A percentile compares a stretch with the other conserved stretches of the same genome.
phyloP scores from a whole-genome alignment of 2,329 filamentous ascomycete species.

The Calonectria multiphialidica region DNA sequence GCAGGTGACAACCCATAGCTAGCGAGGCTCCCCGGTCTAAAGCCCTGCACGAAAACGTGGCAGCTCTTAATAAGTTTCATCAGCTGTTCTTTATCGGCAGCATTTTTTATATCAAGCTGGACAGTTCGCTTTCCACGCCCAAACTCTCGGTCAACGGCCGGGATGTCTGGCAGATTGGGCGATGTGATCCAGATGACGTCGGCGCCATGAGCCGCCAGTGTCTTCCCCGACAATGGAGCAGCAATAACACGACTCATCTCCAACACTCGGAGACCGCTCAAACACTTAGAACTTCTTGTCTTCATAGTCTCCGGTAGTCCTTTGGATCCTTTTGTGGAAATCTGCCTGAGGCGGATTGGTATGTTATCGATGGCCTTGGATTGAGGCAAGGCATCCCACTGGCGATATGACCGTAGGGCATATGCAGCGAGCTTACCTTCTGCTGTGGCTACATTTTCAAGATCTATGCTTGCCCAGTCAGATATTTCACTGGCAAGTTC shows the following conservation, averaged over 20 bases:
- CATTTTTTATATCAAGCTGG: constrained; percentile 69
- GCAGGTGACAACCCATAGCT: background rate
- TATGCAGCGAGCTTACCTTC: background rate
- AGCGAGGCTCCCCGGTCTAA: background rate
- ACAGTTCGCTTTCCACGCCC: constrained; percentile 75
- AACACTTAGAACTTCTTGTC: constrained; percentile 37
- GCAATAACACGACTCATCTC: constrained; percentile 81
- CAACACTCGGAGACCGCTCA: constrained; percentile 75
- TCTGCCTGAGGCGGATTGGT: constrained; percentile 58
- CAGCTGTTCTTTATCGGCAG: background rate
- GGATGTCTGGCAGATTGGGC: constrained; percentile 72
- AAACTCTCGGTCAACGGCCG: constrained; percentile 75
- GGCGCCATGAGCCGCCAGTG: constrained; percentile 78
- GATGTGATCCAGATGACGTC: constrained; percentile 78
- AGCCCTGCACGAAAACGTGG: background rate
- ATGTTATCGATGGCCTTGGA: constrained; percentile 56
- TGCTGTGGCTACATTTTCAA: background rate
- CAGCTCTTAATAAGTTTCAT: background rate
- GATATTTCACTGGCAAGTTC: background rate
- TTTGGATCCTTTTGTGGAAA: constrained; percentile 36
- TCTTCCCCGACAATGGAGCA: constrained; percentile 74
- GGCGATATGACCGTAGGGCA: background rate
- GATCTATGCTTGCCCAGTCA: background rate
- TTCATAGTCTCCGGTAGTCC: background rate
- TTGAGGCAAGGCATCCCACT: constrained; percentile 44